Evolutionary conservation across 139 green algal species (phyloP).

Genomic region (Monoraphidium neglectum): DNA sequence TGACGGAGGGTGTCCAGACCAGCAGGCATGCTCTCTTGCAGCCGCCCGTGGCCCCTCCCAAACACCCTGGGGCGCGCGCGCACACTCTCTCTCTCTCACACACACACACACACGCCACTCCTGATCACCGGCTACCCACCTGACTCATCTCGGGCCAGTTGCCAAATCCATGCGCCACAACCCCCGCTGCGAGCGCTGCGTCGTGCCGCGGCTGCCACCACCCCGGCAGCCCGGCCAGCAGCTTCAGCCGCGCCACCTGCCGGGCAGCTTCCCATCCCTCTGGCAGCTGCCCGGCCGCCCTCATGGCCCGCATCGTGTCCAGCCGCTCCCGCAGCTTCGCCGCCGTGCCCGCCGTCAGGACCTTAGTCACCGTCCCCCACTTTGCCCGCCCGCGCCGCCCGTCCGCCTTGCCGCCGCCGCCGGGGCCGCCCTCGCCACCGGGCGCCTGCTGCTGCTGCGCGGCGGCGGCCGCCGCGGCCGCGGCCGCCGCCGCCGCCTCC

Average conservation of each 20-base stretch:
- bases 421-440: neutral
- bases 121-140: slow-evolving; percentile 2
- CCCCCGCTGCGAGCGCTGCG: slow-evolving; percentile 6
- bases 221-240: slow-evolving; percentile 4
- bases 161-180: slow-evolving; percentile 19
- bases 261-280: no score
- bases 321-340: slow-evolving; percentile 17
- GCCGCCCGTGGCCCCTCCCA: no score
- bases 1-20: no score
- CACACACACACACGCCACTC: neutral
- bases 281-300: slow-evolving; percentile 5
- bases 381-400: neutral
- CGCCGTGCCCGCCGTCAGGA: no score
- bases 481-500: neutral
- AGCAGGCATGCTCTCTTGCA: no score
- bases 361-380: neutral
- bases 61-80: no score
- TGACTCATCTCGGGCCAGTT: slow-evolving; percentile 22
- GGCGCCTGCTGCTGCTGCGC: neutral
- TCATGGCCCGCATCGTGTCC: slow-evolving; percentile 3
- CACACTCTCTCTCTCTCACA: no score
- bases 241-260: neutral
- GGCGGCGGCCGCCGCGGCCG: neutral
- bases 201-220: slow-evolving; percentile 24
- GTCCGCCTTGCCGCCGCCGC: neutral